Evolutionary conservation across 495 filamentous ascomycete genomes (phyloP), one percentile per base, ranked within the genome.

Genomic region (Aspergillus egyptiacus): DNA sequence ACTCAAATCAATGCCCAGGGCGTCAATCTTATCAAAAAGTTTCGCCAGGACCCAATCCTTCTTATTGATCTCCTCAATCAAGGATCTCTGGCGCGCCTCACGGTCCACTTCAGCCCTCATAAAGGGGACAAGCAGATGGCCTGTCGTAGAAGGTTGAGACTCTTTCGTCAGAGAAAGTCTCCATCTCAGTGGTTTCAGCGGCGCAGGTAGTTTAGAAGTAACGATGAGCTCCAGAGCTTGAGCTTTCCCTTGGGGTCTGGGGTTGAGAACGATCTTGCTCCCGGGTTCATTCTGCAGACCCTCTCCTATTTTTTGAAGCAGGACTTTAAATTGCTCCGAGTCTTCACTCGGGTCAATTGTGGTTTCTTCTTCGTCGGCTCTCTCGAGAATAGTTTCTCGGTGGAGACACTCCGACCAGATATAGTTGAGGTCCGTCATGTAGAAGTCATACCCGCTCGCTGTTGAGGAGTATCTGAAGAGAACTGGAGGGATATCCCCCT

Each of bases 291-390:
- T 65, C 43, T 74, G 71, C 6, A 94, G 68, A 19, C 82, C 79
- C 31, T 80, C 72, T 40, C 76, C 70, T 24, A 97, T 74, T 56
- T 89, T 90, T 10, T 78, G 70, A 8, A 96, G 66, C 25, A 98
- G 77, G 14, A 87, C 78, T 19, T 66, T 57, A 51, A 91, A 72
- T 56, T 96, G 89, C 20, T 81, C 75, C 8, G 71, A 58, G 50
- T 84, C 85, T 59, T 91, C 87, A 53, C 78, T 84, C 1, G 93
- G 85, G 64, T 98, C 93, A 47, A 98, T 96, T 25, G 83, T 84
- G 5, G 86, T 86, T 30, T 81, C 74, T 52, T 80, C 71, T 7
- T 81, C 69, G 15, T 82, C 66, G 18, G 86, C 87, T 45, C 85
- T 76, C 30, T 73, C 63, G 19, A 86, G 61, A 46, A 97, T 88